Evolutionary conservation across 163 green algal species (phyloP), one percentile per base, ranked within the genome.

Genomic region (Volvox carteri): DNA sequence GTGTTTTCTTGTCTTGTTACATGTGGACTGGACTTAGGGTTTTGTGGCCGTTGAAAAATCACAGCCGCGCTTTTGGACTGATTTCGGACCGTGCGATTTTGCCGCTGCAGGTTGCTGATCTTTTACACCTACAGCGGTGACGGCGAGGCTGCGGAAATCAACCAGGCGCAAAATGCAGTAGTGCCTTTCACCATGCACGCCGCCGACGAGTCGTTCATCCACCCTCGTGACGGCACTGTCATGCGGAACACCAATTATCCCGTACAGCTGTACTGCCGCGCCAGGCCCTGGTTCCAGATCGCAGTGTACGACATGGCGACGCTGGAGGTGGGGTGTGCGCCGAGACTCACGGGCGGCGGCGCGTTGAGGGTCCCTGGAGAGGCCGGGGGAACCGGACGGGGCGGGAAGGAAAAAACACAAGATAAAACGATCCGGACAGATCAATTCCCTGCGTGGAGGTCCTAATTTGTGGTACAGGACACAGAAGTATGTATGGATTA

Each of bases 261-360:
- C 16, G 77, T 93, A 84, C 90, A 93, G 87, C 87, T 93, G 12
- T 93, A 93, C 84, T 93, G 90, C 87, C 67, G 90, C 37, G 84
- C 90, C 1, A 42, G 87, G 84, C 90, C 90, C 72, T 93, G 90
- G 90, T 72, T 92, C 18, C 78, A 93, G 72, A 87, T 93, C 48
- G 72, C 86, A 7, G 90, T 93, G 74, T 93, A 93, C 62, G 90
- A 93, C 62, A 72, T 90, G 37, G 85, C 84, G 60, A 88, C 73
- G 8, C 77, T 90, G 30, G 80, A 90, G 83, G 83, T 88, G 54
- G 11, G 83, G n/a, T 11, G 54, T n/a, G n/a, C n/a, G 50, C 50
- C 12, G 16, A 58, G 50, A 4, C 54, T 30, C 54, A 65, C 54
- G 54, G 54, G 54, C n/a, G n/a, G n/a, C n/a, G n/a, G n/a, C n/a